Conservation (phyloP, 2,329 filamentous ascomycete species). For the Pezizomycotina sp. region DNA sequence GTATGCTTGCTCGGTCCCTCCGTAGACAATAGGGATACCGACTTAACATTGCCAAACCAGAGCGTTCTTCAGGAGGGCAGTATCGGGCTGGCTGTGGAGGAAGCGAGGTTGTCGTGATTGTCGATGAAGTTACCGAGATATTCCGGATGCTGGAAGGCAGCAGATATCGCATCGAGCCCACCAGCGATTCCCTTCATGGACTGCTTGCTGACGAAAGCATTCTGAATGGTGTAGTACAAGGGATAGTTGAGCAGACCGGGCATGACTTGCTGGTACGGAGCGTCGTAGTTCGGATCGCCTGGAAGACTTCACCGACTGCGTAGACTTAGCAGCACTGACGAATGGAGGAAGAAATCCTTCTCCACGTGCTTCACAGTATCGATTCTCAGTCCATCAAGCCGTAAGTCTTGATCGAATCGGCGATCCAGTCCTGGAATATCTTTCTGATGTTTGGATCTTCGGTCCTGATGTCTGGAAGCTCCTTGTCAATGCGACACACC, state of each 20-base stretch:
- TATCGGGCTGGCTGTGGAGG: slow-evolving; percentile 28
- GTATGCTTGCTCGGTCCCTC: slow-evolving; percentile 30
- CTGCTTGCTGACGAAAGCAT: slow-evolving; percentile 28
- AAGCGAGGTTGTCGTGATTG: slow-evolving; percentile 31
- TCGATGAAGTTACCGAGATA: slow-evolving; percentile 30
- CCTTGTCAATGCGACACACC: slow-evolving; percentile 20
- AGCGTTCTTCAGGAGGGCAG: slow-evolving; percentile 29
- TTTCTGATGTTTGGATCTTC: slow-evolving; percentile 34
- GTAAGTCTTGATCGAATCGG: slow-evolving; percentile 41
- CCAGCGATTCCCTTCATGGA: slow-evolving; percentile 27
- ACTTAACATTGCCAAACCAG: slow-evolving; percentile 29
- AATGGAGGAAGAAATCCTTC: slow-evolving; percentile 43
- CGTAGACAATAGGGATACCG: slow-evolving; percentile 31
- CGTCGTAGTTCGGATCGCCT: slow-evolving; percentile 38
- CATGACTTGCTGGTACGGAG: slow-evolving; percentile 39
- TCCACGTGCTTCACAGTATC: slow-evolving; percentile 48
- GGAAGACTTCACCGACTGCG: slow-evolving; percentile 43
- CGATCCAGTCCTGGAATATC: slow-evolving; percentile 44
- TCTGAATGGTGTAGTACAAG: slow-evolving; percentile 31
- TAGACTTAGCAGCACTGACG: slow-evolving; percentile 40
- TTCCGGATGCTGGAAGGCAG: slow-evolving; percentile 27
- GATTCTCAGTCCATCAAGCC: slow-evolving; percentile 45
- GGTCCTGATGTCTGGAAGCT: slow-evolving; percentile 47
- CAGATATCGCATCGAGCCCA: slow-evolving; percentile 28
- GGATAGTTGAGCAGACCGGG: slow-evolving; percentile 47